Conservation (phyloP, 108 stramenopile species). For the Pseudonitzschia multiseries region DNA sequence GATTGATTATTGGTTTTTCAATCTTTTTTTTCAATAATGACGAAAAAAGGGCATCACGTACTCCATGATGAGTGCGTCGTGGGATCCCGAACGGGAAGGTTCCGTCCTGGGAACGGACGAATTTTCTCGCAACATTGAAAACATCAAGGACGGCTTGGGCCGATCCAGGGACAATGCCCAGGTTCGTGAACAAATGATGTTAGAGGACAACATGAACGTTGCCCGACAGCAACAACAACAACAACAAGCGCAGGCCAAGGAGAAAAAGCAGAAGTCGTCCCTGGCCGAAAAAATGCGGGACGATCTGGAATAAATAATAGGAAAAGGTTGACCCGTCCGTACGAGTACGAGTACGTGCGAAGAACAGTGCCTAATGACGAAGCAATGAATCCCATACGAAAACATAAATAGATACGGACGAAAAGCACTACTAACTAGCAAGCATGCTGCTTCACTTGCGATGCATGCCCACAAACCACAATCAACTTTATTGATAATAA, state of each 20-base stretch:
- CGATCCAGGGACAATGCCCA: slow-evolving; percentile 74
- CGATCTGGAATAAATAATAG: slow-evolving; percentile 23
- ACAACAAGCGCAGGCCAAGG: slow-evolving; percentile 6
- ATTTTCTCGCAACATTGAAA: slow-evolving; percentile 67
- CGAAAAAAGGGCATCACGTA: slow-evolving; percentile 76
- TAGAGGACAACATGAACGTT: slow-evolving; percentile 19
- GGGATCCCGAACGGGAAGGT: slow-evolving; percentile 82
- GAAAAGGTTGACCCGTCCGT: too few species aligned
- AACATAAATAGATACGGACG: too few species aligned
- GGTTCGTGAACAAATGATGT: slow-evolving; percentile 65
- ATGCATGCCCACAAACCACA: too few species aligned
- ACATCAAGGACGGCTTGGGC: slow-evolving; percentile 62
- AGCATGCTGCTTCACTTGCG: too few species aligned
- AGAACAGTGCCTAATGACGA: too few species aligned
- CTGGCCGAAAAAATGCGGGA: slow-evolving; percentile 31
- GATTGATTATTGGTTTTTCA: too few species aligned
- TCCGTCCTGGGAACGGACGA: slow-evolving; percentile 67
- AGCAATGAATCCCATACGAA: too few species aligned
- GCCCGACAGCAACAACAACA: too few species aligned
- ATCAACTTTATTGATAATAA: too few species aligned
- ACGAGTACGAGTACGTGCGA: too few species aligned
- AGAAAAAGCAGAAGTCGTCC: slow-evolving; percentile 10
- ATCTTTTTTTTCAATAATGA: too few species aligned
- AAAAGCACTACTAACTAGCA: too few species aligned
- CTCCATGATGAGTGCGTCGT: slow-evolving; percentile 74